Percentiles rank a stretch among this genome's conserved stretches.
Evolutionary conservation across 78 protist species (phyloP).

Genomic region (Neovahlkampfia damariscottae): DNA sequence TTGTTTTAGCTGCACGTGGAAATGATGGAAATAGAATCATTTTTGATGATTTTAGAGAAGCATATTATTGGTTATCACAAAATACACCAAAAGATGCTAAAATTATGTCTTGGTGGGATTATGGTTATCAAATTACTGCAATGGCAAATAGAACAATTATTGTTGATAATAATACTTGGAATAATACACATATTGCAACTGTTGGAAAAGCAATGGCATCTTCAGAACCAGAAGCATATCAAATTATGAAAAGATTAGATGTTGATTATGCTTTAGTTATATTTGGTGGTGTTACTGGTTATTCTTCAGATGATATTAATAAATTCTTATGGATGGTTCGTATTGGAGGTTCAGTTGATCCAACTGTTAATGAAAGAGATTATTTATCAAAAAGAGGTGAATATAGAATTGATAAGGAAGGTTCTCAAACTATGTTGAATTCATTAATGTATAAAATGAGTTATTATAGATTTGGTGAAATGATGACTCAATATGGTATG

Average conservation of each 20-base stretch:
- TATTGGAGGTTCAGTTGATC: slow-evolving; percentile 24
- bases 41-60: slow-evolving; percentile 98
- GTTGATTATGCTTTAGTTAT: slow-evolving; percentile 95
- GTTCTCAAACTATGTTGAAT: slow-evolving; percentile 52
- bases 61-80: slow-evolving; percentile 92
- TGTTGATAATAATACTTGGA: slow-evolving; percentile 99
- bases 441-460: slow-evolving; percentile 85
- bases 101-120: slow-evolving; percentile 99
- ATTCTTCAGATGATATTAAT: slow-evolving; percentile 88
- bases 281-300: slow-evolving; percentile 96
- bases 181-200: slow-evolving; percentile 94
- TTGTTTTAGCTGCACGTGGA: slow-evolving; percentile 72
- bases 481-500: slow-evolving; percentile 37
- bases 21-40: slow-evolving; percentile 63
- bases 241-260: slow-evolving; percentile 60
- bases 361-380: slow-evolving; percentile 45
- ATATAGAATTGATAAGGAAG: slow-evolving; percentile 56
- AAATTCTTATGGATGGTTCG: slow-evolving; percentile 98
- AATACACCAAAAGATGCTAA: slow-evolving; percentile 90
- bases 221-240: slow-evolving; percentile 66
- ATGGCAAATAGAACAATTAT: slow-evolving; percentile 93
- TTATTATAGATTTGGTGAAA: slow-evolving; percentile 85
- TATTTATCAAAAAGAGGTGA: slow-evolving; percentile 60
- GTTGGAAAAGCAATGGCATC: slow-evolving; percentile 86
- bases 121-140: slow-evolving; percentile 97